Evolutionary conservation across 2,329 filamentous ascomycete species (phyloP), one percentile per base, ranked within the genome.

Genomic region (Stemphylium lycopersici): DNA sequence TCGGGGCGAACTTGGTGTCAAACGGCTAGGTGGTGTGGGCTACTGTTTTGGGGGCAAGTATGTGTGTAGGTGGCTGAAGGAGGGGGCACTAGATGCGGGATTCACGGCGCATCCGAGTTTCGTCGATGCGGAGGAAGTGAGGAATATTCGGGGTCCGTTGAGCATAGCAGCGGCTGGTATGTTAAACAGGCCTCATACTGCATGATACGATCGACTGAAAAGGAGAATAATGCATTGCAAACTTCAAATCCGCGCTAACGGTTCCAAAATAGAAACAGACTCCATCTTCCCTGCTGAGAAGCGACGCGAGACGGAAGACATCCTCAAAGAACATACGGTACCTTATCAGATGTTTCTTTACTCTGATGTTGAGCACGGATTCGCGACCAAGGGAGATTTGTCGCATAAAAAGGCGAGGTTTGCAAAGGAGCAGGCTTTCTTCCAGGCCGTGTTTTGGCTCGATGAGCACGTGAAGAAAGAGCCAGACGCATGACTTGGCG

Each of bases 401-500:
- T 81, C 67, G 56, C 81, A 86, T 59, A 82, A 81, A 71, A 60
- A 78, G 40, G 74, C 84, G 68, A 86, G 83, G 72, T 93, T 83
- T 66, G 87, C 89, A 33, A 93, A 91, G 82, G 90, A 96, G 77
- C 85, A 89, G 76, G 90, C 91, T 4, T 95, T 95, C 71, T 68
- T 81, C 60, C 91, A 95, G 80, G 90, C 90, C 32, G 80, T 92
- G 46, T 73, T 80, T 47, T 96, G 91, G 91, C 92, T 96, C 63
- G 83, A 90, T 62, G 80, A 87, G 73, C 80, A 83, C 71, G 71
- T 89, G 57, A 79, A 78, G 72, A 56, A 65, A 38, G 55, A 36
- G 39, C 2, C 18, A 8, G 46, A 12, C 3, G 18, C 22, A 4
- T 33, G 33, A 16, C 2, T 36, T 36, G 33, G 33, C 33, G 26